Evolutionary conservation across 768 basidiomycete species (phyloP), one percentile per base, ranked within the genome.

Genomic region (Boletus rubropictus): DNA sequence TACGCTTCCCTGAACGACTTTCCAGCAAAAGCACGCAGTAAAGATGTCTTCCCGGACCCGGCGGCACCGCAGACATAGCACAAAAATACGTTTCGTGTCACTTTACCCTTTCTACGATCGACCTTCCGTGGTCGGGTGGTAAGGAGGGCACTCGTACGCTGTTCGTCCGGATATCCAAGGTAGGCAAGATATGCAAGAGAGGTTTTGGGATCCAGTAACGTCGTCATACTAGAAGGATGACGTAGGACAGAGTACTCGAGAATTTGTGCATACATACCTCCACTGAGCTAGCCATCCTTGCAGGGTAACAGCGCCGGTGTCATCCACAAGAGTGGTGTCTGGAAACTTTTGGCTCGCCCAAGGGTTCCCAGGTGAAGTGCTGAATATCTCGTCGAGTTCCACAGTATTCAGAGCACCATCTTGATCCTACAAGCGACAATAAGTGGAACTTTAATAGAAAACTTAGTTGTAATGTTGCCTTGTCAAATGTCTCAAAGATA

Each of bases 271-370:
- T 28, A 65, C 75, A 54, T 42, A 92, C 93, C 90, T 95, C 95
- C 95, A 99, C 62, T 96, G 94, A 17, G 95, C 95, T 22, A 98
- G 71, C 95, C 95, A 99, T 1, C 92, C 90, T 69, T 97, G 94
- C 36, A 99, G 68, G n/a, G 94, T 97, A 15, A 97, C 88, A 24
- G 89, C 82, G 10, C 90, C 92, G 9, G 81, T 74, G 58, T 93
- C 92, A 56, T 91, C 86, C 14, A 88, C 82, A 37, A 92, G 76
- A 5, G 91, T 91, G 0, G 82, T 92, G 57, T 94, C 89, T 0
- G 93, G 89, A 67, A 95, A 96, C 39, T 85, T 88, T 58, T 88
- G 85, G n/a, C 75, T 78, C 12, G 79, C 75, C 95, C 95, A 99
- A n/a, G 95, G 95, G 61, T 94, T 94, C 1, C 93, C 95, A 0